Percentiles rank a stretch among this genome's conserved stretches.
Evolutionary conservation across 805 yeast genomes (phyloP).

Genomic region (Saccharomyces mikatae): DNA sequence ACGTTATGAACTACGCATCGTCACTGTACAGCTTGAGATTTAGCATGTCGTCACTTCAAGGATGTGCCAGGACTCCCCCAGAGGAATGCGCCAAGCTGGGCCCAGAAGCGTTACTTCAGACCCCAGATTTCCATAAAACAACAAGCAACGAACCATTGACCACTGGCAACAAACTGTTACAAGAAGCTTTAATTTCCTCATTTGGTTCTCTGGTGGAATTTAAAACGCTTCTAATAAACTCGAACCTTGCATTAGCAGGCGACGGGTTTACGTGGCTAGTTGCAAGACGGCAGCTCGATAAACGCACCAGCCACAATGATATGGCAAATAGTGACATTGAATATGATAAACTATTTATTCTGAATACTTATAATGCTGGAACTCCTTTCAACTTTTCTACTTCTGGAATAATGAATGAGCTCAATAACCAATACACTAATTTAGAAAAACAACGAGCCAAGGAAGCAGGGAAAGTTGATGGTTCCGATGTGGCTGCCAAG

Average conservation of each 20-base stretch:
- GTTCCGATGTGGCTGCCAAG: constrained; percentile 1
- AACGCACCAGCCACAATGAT: constrained; percentile 5
- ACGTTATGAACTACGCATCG: constrained; percentile 35
- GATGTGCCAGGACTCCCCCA: constrained; percentile 12
- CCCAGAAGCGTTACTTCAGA: constrained; percentile 30
- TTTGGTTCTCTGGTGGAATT: constrained; percentile 78
- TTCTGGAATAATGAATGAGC: constrained; percentile 33
- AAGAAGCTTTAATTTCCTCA: constrained; percentile 44
- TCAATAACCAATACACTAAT: constrained; percentile 19
- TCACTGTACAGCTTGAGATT: constrained; percentile 33
- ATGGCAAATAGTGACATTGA: constrained; percentile 13
- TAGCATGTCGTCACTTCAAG: constrained; percentile 30
- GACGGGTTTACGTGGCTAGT: constrained; percentile 90
- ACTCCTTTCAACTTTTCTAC: constrained; percentile 62
- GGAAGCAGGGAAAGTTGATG: constrained; percentile 1
- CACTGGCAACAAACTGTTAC: constrained; percentile 29
- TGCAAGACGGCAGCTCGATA: constrained; percentile 36
- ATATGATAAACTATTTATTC: constrained; percentile 49
- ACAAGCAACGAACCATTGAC: constrained; percentile 30
- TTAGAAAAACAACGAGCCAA: neutral
- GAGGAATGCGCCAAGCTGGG: constrained; percentile 5
- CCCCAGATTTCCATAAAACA: constrained; percentile 34
- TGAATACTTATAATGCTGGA: constrained; percentile 87
- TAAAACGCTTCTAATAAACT: constrained; percentile 56
- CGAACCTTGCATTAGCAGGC: constrained; percentile 70